Percentiles rank a stretch among this genome's conserved stretches.
These are phyloP conservation scores for Serendipita sp. DNA, from an alignment of 768 basidiomycete species.

Conservation along the genomic window DNA sequence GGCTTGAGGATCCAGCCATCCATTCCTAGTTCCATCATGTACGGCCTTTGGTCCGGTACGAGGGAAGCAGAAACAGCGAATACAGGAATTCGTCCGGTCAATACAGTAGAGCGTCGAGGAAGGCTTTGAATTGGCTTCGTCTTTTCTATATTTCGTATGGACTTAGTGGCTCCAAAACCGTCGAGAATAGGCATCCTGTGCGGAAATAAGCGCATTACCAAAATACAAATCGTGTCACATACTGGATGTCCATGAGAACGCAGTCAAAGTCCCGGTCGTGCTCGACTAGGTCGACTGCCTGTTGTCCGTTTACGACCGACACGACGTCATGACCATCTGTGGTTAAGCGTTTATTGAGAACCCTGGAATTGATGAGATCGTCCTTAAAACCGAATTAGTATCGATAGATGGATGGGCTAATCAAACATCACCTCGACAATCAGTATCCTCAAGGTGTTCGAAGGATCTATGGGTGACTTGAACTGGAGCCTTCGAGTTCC, in stretches of 20 bases:
- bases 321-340: conserved; percentile 50
- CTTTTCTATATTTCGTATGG: conserved; percentile 47
- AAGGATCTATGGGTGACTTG: neutral
- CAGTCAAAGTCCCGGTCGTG: conserved; percentile 47
- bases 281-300: conserved; percentile 43
- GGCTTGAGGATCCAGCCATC: conserved; percentile 80
- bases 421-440: conserved; percentile 43
- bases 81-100: conserved; percentile 57
- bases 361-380: conserved; percentile 54
- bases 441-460: conserved; percentile 29
- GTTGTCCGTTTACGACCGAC: conserved; percentile 58
- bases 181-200: conserved; percentile 64
- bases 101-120: conserved; percentile 14
- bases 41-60: conserved; percentile 35
- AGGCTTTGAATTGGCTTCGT: conserved; percentile 22
- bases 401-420: neutral
- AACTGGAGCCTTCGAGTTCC: neutral
- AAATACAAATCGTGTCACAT: conserved; percentile 14
- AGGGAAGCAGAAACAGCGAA: conserved; percentile 71
- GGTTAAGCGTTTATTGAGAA: conserved; percentile 49
- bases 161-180: conserved; percentile 49
- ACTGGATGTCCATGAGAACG: conserved; percentile 76
- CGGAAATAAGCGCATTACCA: neutral
- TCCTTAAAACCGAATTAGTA: conserved; percentile 26
- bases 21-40: conserved; percentile 38